phyloP scores from a whole-genome alignment of 176 grass and related monocot genomes.

The Cenchrus purpureus region DNA sequence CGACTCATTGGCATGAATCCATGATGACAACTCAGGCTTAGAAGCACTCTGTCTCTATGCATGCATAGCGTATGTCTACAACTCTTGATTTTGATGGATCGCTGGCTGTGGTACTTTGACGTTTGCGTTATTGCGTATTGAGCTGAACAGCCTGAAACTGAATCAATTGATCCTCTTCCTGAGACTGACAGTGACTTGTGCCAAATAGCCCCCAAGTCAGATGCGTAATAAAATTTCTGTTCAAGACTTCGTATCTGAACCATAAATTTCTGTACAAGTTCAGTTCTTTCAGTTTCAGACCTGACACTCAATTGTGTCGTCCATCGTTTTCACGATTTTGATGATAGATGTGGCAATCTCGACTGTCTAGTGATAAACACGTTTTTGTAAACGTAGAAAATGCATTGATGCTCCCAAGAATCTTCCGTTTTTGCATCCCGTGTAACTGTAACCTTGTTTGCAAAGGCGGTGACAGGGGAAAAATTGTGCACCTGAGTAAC shows the following conservation, averaged over 20 bases:
- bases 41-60: not conserved
- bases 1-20: not conserved
- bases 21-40: not conserved
- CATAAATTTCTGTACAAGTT: not conserved
- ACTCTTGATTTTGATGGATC: slow-evolving; percentile 6
- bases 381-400: not conserved
- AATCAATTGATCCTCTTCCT: not conserved
- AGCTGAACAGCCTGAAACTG: not conserved
- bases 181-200: slow-evolving; percentile 16
- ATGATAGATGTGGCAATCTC: not conserved
- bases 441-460: too few species aligned
- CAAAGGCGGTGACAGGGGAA: too few species aligned
- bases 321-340: not conserved
- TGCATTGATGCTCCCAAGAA: not conserved
- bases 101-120: not conserved
- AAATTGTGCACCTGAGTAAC: not conserved
- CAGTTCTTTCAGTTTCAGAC: not conserved
- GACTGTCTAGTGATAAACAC: slow-evolving; percentile 46
- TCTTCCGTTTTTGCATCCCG: not conserved
- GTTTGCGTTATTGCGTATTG: slow-evolving; percentile 3
- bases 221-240: not conserved
- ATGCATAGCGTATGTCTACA: not conserved
- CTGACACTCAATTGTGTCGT: not conserved
- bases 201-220: not conserved
- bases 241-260: too few species aligned